Conservation (phyloP, 1,139 yeast genomes). For the Debaryomyces psychrophilus region DNA sequence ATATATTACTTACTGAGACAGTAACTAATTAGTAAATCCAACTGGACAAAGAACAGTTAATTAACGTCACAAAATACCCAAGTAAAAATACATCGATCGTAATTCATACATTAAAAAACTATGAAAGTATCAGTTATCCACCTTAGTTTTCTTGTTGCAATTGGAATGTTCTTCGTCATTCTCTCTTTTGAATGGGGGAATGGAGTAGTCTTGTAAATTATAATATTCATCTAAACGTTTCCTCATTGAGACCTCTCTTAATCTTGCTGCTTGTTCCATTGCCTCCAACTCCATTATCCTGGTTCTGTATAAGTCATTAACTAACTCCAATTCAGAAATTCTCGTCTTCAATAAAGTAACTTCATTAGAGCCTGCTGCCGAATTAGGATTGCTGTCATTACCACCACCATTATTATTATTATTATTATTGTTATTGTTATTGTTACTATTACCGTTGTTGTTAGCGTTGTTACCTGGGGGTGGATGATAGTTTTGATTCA, state of each 20-base stretch:
- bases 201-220: constrained; percentile 23
- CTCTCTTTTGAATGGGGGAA: constrained; percentile 33
- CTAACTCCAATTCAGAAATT: constrained; percentile 86
- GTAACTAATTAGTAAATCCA: background rate
- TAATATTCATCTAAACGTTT: constrained; percentile 52
- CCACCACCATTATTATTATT: constrained; percentile 14
- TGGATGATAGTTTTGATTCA: constrained; percentile 11
- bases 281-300: constrained; percentile 82
- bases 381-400: constrained; percentile 16
- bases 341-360: constrained; percentile 65
- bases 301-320: constrained; percentile 81
- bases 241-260: constrained; percentile 53
- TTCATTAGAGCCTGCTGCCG: constrained; percentile 36
- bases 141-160: constrained; percentile 17
- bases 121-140: constrained; percentile 8
- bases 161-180: constrained; percentile 18
- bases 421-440: constrained; percentile 19
- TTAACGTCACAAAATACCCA: background rate
- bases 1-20: too few relatives aligned
- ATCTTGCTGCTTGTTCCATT: constrained; percentile 61
- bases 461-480: constrained; percentile 11
- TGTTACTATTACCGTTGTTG: constrained; percentile 16
- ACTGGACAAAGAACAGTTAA: background rate
- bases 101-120: constrained; percentile 4
- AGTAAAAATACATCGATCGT: constrained; percentile 5